Evolutionary conservation across 2,329 filamentous ascomycete genomes (phyloP).

Genomic region (Xylariaceae sp.): DNA sequence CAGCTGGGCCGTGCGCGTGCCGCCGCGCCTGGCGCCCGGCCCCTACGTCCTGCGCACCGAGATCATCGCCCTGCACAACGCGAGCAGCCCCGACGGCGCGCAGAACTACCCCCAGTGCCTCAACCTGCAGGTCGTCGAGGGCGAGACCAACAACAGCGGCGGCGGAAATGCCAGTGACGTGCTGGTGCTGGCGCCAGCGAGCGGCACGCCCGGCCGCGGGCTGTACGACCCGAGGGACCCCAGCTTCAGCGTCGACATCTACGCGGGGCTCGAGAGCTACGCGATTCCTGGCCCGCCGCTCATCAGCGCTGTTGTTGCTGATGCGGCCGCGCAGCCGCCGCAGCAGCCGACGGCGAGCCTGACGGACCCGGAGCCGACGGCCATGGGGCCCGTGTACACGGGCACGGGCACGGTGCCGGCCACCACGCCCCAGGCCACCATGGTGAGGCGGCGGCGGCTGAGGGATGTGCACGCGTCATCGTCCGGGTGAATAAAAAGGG

Average conservation of each 20-base stretch:
- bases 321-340: constrained; percentile 1
- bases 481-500: background rate
- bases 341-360: constrained; percentile 9
- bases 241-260: constrained; percentile 20
- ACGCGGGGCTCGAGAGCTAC: constrained; percentile 14
- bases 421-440: background rate
- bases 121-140: constrained; percentile 49
- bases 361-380: constrained; percentile 18
- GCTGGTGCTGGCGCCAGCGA: constrained; percentile 2
- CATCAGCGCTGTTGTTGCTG: constrained; percentile 8
- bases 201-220: constrained; percentile 14
- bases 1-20: constrained; percentile 41
- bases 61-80: constrained; percentile 43
- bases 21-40: constrained; percentile 33
- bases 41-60: constrained; percentile 47
- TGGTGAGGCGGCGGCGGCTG: background rate
- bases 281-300: constrained; percentile 19
- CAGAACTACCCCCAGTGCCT: constrained; percentile 50
- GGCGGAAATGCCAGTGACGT: too few species aligned
- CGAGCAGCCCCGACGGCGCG: constrained; percentile 32
- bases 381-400: constrained; percentile 10
- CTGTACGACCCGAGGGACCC: constrained; percentile 19
- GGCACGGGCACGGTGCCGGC: constrained; percentile 7
- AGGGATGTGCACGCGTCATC: background rate
- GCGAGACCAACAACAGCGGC: constrained; percentile 26